A percentile compares a stretch with the other conserved stretches of the same genome.
phyloP scores from a whole-genome alignment of 768 basidiomycete genomes.

The Rhizopogon sp. region DNA sequence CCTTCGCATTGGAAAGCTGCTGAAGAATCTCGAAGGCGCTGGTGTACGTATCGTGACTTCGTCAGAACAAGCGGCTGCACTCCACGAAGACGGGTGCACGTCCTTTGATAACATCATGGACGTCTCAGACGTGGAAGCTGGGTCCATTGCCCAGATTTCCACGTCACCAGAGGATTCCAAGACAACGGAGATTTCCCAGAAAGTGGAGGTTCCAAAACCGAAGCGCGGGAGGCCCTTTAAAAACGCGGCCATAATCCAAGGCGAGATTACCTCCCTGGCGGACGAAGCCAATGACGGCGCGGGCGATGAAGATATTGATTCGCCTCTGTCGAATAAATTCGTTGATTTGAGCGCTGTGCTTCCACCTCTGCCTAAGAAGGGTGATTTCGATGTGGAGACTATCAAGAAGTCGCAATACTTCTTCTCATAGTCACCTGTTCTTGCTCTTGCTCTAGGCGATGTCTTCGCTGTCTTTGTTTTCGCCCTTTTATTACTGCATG shows the following conservation, averaged over 20 bases:
- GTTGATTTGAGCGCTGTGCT: slow-evolving; percentile 70
- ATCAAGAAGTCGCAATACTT: slow-evolving; percentile 88
- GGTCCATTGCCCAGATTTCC: slow-evolving; percentile 21
- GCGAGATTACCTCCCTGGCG: slow-evolving; percentile 12
- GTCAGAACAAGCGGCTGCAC: slow-evolving; percentile 31
- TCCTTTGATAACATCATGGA: slow-evolving; percentile 31
- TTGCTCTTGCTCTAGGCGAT: background rate
- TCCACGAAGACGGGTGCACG: slow-evolving; percentile 10
- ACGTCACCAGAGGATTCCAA: background rate
- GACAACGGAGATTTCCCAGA: background rate
- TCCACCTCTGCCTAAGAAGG: slow-evolving; percentile 80
- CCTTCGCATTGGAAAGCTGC: slow-evolving; percentile 32
- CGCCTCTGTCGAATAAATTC: slow-evolving; percentile 48
- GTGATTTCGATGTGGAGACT: slow-evolving; percentile 75
- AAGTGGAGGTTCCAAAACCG: slow-evolving; percentile 16
- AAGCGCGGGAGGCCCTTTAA: slow-evolving; percentile 1
- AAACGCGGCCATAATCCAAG: slow-evolving; percentile 1
- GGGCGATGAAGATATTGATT: slow-evolving; percentile 14
- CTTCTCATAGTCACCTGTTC: slow-evolving; percentile 63
- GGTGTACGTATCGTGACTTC: slow-evolving; percentile 42
- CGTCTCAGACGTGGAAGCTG: slow-evolving; percentile 30
- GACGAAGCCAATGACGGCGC: slow-evolving; percentile 18
- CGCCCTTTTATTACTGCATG: background rate
- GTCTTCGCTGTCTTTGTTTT: background rate
- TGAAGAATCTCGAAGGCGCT: slow-evolving; percentile 37